Evolutionary conservation across 805 yeast species (phyloP).

Genomic region (Metschnikowia chrysomelidarum): DNA sequence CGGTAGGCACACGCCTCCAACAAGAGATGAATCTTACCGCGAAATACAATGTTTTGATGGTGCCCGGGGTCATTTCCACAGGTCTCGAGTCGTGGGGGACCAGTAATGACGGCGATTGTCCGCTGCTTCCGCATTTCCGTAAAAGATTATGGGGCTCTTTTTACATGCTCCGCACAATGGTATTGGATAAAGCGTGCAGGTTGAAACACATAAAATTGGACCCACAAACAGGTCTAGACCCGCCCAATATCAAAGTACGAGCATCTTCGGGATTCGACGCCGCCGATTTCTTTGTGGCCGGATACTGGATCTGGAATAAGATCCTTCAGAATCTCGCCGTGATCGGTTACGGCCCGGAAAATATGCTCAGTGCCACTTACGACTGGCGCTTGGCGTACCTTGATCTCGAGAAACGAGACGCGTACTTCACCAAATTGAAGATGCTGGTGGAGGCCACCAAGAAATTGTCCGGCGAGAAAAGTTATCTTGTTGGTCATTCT

Average conservation of each 20-base stretch:
- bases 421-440: conserved; percentile 77
- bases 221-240: conserved; percentile 89
- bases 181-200: conserved; percentile 92
- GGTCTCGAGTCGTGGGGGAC: conserved; percentile 94
- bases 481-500: conserved; percentile 85
- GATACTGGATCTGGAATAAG: conserved; percentile 99
- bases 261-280: conserved; percentile 97
- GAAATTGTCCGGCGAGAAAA: conserved; percentile 55
- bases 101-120: conserved; percentile 67
- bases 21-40: conserved; percentile 49
- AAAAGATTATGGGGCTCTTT: conserved; percentile 96
- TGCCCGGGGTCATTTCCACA: conserved; percentile 95
- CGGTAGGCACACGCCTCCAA: conserved; percentile 71
- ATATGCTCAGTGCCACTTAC: conserved; percentile 87
- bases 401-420: conserved; percentile 85
- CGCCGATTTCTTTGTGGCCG: conserved; percentile 94
- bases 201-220: conserved; percentile 86
- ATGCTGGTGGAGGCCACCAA: conserved; percentile 63
- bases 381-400: conserved; percentile 94
- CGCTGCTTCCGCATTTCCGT: conserved; percentile 79
- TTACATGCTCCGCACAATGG: conserved; percentile 90
- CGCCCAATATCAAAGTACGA: conserved; percentile 72
- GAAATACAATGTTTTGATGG: conserved; percentile 81
- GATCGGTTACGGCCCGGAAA: conserved; percentile 89
- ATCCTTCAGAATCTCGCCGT: conserved; percentile 92